Base-by-base conservation (phyloP, 805 yeast species). In the Wickerhamiella musiphila region DNA sequence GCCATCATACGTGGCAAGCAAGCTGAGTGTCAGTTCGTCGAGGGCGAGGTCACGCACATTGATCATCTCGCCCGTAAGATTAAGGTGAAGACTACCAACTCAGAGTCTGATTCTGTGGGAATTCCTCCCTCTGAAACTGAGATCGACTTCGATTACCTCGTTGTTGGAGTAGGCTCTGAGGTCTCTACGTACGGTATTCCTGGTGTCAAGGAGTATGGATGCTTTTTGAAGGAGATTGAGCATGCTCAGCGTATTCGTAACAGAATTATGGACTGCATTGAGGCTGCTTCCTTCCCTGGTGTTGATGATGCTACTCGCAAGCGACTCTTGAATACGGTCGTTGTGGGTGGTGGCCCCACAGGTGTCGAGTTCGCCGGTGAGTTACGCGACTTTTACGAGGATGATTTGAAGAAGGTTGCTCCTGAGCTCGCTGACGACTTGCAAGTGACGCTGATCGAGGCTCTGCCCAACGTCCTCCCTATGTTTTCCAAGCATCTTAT, bases 301-400 rank as follows among this genome's bases (percentile, higher is more conserved):
- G 39, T 50, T 21, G 69, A 66, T 39, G 79, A 71, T 44, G 73
- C 73, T 14, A 93, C 79, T 54, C 72, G 95, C 58, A 69, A 72
- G 58, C 71, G 93, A 55, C 66, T 86, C 47, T 67, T 84, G 53
- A 77, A 75, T 40, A 74, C 83, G 47, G 86, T 86, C 40, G 93
- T 86, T 40, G 92, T 90, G 45, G 96, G 96, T 49, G 96, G 95
- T 58, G 96, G 96, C 42, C 95, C 96, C 53, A 84, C 96, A 27
- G 96, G 96, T 62, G 94, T 84, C 40, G 95, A 83, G 61, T 78
- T 83, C 48, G 94, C 95, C 44, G 96, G 93, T 50, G 95, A 86
- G 60, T 62, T 84, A 47, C 92, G 78, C 60, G 96, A 84, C 58
- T 86, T 79, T 58, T 78, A 83, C 40, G 83, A 78, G 55, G 92